Base-by-base conservation (phyloP, 257 asterid genomes). In the Leptodermis oblonga region DNA sequence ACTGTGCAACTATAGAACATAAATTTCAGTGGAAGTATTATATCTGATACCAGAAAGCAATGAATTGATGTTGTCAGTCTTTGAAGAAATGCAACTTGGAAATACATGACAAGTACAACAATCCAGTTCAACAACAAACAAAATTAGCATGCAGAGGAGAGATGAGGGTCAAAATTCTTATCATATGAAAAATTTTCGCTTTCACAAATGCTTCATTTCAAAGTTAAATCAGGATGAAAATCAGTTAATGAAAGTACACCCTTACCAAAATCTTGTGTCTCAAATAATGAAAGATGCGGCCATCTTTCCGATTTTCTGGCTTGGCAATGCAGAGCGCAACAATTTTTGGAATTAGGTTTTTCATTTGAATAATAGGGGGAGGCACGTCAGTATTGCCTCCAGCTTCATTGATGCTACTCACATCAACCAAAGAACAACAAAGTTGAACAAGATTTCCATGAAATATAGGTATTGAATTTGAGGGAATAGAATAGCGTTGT, bases 221-320 rank as follows among this genome's bases (percentile, higher is more conserved):
- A 33, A 52, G 49, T 26, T 37, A n/a, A 64, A 15, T 28, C 17
- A 65, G 25, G 69, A 43, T 3, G 41, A 15, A 25, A 65, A 45
- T 45, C 23, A 65, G 25, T 30, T 28, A 7, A 45, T 30, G 25
- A 34, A 26, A 3, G 22, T 25, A 59, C 39, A 18, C 62, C 52
- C 76, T 71, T 84, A 92, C 98, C 96, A 94, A 82, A 45, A 91
- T 70, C 83, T 94, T 90, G 85, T 94, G 96, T 65, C 86, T 87
- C 79, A 83, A 72, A 77, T 90, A 94, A 54, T 81, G 86, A 70
- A 79, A 84, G 34, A 82, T 77, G 43, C 81, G 81, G 73, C 73
- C 65, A 78, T 71, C 73, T 42, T 55, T 67, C 37, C 73, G 53
- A 42, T 70, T 72, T 69, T 75, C 85, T 64, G 74, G 79, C 70